Evolutionary conservation across 345 rosid genomes (phyloP).

Genomic region (Citrus medica): DNA sequence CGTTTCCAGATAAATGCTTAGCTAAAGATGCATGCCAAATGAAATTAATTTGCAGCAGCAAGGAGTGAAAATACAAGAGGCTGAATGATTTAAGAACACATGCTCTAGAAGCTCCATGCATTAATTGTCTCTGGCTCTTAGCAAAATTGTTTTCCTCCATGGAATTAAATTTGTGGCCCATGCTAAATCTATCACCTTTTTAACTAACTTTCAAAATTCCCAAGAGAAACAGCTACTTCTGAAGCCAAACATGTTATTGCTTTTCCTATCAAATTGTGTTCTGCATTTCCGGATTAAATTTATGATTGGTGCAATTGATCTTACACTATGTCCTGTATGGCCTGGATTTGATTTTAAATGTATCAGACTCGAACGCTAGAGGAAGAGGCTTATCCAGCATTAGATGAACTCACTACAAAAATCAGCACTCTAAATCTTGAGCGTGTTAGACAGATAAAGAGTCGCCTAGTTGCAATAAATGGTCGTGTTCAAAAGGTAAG

Average conservation of each 20-base stretch:
- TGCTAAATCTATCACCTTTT: not conserved
- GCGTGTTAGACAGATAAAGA: constrained; percentile 71
- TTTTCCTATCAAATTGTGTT: not conserved
- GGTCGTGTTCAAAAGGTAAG: constrained; percentile 79
- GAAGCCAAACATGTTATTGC: not conserved
- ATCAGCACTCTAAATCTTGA: constrained; percentile 74
- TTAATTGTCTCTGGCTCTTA: too few species aligned
- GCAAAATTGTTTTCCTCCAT: not conserved
- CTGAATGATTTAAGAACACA: not conserved
- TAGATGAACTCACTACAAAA: constrained; percentile 77
- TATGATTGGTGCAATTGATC: not conserved
- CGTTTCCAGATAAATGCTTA: too few species aligned
- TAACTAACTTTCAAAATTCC: not conserved
- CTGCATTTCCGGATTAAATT: not conserved
- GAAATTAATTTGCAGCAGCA: not conserved
- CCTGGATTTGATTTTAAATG: not conserved
- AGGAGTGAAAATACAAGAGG: not conserved
- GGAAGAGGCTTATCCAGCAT: constrained; percentile 81
- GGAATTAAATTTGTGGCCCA: not conserved
- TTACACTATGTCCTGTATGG: not conserved
- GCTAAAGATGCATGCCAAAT: not conserved
- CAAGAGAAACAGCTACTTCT: not conserved
- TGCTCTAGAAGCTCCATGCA: too few species aligned
- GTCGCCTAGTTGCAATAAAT: constrained; percentile 66
- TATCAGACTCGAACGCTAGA: constrained; percentile 55